Conservation (phyloP, 495 filamentous ascomycete species). For the Bombardia bombarda region DNA sequence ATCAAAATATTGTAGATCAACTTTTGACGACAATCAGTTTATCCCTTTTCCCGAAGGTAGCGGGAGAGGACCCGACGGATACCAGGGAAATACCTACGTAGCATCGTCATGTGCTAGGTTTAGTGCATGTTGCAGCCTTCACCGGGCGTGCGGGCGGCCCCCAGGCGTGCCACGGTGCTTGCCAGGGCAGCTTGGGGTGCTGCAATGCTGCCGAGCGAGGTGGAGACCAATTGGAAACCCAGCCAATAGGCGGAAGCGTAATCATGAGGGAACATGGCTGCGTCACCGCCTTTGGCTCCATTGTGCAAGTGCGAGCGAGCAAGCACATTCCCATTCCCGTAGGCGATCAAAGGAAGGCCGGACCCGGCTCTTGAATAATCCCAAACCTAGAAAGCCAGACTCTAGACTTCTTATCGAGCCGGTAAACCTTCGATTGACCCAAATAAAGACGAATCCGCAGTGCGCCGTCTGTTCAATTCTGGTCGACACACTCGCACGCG, state of each 20-base stretch:
- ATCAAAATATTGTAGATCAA: no score
- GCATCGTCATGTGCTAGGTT: no score
- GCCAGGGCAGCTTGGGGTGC: no score
- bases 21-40: no score
- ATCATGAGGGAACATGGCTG: neutral
- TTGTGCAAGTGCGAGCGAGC: neutral
- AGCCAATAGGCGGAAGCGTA: slow-evolving; percentile 5
- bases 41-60: no score
- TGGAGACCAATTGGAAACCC: slow-evolving; percentile 1
- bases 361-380: neutral
- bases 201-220: slow-evolving; percentile 4
- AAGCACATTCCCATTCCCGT: slow-evolving; percentile 1
- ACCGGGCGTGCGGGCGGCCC: no score
- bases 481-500: no score
- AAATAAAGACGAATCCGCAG: neutral
- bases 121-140: no score
- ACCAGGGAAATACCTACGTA: no score
- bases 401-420: neutral
- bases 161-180: no score
- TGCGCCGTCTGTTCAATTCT: no score
- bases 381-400: neutral
- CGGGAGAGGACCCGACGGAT: no score
- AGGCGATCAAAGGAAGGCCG: slow-evolving; percentile 4
- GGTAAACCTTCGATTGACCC: neutral
- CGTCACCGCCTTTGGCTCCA: slow-evolving; percentile 8